Conservation (phyloP, 768 basidiomycete species). For the Boletus fagicola region DNA sequence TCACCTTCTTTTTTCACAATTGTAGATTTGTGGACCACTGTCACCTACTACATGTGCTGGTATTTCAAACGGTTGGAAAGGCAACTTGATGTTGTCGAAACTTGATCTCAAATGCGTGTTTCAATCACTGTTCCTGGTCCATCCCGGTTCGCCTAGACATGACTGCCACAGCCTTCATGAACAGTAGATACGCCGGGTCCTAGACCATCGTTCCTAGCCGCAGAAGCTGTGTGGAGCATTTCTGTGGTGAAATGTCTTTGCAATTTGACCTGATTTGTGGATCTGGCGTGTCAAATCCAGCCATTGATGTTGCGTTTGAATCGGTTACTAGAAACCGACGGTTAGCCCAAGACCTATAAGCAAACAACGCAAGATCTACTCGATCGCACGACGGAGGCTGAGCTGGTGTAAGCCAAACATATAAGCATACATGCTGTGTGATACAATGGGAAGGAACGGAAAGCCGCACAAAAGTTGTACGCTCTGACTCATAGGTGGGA, state of each 20-base stretch:
- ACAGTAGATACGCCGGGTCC: no score
- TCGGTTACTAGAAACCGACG: not conserved
- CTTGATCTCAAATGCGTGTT: not conserved
- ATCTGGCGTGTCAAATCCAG: not conserved
- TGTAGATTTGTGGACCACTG: conserved; percentile 3
- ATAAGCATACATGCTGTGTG: not conserved
- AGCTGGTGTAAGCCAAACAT: no score
- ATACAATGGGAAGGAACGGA: not conserved
- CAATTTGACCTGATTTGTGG: not conserved
- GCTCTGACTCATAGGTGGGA: not conserved
- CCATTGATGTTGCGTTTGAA: not conserved
- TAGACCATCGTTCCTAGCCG: not conserved
- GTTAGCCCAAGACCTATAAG: not conserved
- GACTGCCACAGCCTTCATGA: not conserved
- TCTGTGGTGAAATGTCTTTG: not conserved
- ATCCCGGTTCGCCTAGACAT: not conserved
- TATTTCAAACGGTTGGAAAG: not conserved
- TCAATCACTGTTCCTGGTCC: not conserved
- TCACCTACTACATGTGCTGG: not conserved
- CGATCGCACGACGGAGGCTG: not conserved
- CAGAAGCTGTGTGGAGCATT: not conserved
- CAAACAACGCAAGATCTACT: not conserved
- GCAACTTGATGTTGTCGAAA: conserved; percentile 14
- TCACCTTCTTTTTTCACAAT: not conserved
- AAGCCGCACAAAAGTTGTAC: not conserved